Evolutionary conservation across 2,329 filamentous ascomycete genomes (phyloP).

Genomic region (Aspergillus nomiae): DNA sequence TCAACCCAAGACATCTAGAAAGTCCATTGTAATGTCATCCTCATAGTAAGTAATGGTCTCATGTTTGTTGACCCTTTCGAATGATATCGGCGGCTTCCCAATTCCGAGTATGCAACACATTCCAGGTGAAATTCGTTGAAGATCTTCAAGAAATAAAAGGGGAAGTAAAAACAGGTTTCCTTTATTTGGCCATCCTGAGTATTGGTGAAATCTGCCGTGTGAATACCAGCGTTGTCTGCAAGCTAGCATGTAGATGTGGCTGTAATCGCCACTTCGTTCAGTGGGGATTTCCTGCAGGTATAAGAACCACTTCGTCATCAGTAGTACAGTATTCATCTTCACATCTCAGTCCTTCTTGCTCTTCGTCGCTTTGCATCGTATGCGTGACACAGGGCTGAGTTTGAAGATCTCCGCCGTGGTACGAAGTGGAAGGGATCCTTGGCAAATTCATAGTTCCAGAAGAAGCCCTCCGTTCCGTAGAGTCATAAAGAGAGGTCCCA

Average conservation of each 20-base stretch:
- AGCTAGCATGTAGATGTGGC: not conserved
- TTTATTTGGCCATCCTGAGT: not conserved
- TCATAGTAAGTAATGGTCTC: too few relatives aligned
- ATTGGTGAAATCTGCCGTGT: not conserved
- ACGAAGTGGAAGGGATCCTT: not conserved
- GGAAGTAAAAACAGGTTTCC: not conserved
- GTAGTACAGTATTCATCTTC: not conserved
- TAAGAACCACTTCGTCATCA: conserved; percentile 14
- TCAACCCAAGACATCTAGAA: not conserved
- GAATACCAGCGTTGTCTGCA: not conserved
- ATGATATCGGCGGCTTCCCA: not conserved
- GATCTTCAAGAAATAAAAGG: not conserved
- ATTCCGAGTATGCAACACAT: not conserved
- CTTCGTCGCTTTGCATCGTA: not conserved
- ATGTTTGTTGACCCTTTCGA: not conserved
- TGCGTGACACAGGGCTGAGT: not conserved
- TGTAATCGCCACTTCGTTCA: not conserved
- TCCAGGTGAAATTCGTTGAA: not conserved
- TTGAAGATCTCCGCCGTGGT: not conserved
- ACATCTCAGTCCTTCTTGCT: not conserved
- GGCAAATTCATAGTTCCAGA: not conserved
- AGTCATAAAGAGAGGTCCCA: not conserved
- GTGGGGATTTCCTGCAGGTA: not conserved
- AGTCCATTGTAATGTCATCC: not conserved
- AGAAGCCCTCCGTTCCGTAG: not conserved